Conservation (phyloP, 2,329 filamentous ascomycete species). For the Claviceps africana region DNA sequence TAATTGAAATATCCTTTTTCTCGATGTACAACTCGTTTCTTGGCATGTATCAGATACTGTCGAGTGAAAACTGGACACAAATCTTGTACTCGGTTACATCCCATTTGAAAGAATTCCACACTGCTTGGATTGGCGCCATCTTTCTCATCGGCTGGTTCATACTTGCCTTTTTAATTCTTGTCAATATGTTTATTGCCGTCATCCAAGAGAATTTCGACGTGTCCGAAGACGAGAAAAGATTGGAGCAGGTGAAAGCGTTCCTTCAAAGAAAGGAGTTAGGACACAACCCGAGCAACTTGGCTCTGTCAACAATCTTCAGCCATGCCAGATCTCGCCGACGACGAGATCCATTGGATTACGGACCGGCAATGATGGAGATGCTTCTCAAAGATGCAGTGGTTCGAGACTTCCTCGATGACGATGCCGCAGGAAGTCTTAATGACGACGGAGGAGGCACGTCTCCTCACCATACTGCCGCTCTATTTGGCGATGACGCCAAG, state of each 20-base stretch:
- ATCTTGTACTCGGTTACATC: conserved; percentile 73
- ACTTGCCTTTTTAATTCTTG: conserved; percentile 80
- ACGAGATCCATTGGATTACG: conserved; percentile 81
- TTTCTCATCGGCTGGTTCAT: conserved; percentile 96
- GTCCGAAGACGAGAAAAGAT: conserved; percentile 91
- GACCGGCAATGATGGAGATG: conserved; percentile 87
- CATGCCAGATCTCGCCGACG: conserved; percentile 44
- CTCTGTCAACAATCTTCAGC: conserved; percentile 57
- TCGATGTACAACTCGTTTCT: conserved; percentile 93
- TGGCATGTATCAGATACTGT: conserved; percentile 94
- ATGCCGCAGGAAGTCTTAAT: conserved; percentile 17
- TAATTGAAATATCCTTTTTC: conserved; percentile 62
- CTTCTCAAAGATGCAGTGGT: conserved; percentile 92
- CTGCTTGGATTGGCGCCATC: conserved; percentile 82
- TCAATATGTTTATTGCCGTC: conserved; percentile 99
- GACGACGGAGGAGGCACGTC: conserved; percentile 17
- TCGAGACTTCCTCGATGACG: conserved; percentile 85
- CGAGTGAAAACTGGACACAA: conserved; percentile 88
- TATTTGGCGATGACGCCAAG: conserved; percentile 30
- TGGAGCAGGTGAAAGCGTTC: conserved; percentile 93
- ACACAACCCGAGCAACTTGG: conserved; percentile 57
- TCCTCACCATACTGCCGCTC: conserved; percentile 19
- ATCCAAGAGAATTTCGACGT: conserved; percentile 99
- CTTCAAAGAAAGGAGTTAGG: conserved; percentile 80
- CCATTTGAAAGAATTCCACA: conserved; percentile 49